phyloP scores from a whole-genome alignment of 345 rosid species.

The Populus euphratica region DNA sequence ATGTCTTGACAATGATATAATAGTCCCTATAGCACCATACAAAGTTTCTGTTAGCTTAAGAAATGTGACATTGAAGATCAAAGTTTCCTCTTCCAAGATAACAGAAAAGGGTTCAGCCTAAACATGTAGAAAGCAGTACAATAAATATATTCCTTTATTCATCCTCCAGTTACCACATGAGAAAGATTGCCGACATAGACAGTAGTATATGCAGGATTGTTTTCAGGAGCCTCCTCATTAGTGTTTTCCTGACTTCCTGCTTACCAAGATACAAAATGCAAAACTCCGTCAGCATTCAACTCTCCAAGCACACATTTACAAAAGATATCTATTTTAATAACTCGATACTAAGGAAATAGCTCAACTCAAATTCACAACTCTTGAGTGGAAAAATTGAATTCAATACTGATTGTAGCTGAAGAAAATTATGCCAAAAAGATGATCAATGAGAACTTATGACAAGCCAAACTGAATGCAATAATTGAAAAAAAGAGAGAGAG shows the following conservation, averaged over 20 bases:
- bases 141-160: not conserved
- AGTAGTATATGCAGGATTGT: slow-evolving; percentile 85
- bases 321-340: not conserved
- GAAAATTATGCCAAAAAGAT: not conserved
- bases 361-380: not conserved
- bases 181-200: slow-evolving; percentile 97
- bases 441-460: not conserved
- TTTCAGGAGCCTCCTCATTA: slow-evolving; percentile 81
- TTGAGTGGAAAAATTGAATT: not conserved
- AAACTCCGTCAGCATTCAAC: not conserved
- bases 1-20: not conserved
- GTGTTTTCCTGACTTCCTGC: slow-evolving; percentile 82
- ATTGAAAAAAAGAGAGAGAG: not conserved
- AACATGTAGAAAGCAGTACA: not conserved
- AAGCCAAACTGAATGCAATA: not conserved
- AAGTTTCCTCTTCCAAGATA: not conserved
- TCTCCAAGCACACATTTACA: not conserved
- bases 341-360: not conserved
- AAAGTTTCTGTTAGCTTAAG: not conserved
- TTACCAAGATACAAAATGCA: slow-evolving; percentile 19
- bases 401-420: not conserved
- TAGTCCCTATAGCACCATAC: too few relatives aligned
- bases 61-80: not conserved
- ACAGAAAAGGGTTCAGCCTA: not conserved
- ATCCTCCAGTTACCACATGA: slow-evolving; percentile 50